Conservation (phyloP, 2,329 filamentous ascomycete genomes). For the Massarina eburnea region DNA sequence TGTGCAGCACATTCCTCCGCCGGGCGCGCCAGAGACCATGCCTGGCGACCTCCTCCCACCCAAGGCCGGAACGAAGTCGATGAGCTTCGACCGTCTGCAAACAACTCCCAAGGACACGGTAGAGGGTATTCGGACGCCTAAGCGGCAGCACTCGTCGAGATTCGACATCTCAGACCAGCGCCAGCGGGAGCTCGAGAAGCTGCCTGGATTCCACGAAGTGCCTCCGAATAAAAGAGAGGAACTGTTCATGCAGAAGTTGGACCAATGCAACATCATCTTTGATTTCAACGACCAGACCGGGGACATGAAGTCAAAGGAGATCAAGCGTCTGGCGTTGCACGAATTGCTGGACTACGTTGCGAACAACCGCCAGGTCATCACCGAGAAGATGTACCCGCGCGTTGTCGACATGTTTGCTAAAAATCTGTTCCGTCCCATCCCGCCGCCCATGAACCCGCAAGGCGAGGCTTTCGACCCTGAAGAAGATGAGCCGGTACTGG, state of each 20-base stretch:
- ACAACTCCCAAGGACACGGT: slow-evolving; percentile 95
- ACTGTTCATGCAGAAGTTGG: slow-evolving; percentile 99
- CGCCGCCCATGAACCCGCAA: slow-evolving; percentile 95
- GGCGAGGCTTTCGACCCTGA: slow-evolving; percentile 98
- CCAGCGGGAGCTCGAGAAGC: slow-evolving; percentile 88
- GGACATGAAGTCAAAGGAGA: slow-evolving; percentile 99
- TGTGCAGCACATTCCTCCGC: slow-evolving; percentile 80
- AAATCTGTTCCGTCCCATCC: slow-evolving; percentile 96
- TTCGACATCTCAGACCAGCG: slow-evolving; percentile 96
- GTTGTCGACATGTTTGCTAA: slow-evolving; percentile 99
- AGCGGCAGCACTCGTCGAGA: slow-evolving; percentile 93
- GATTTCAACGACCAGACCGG: slow-evolving; percentile 98
- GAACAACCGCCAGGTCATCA: slow-evolving; percentile 97
- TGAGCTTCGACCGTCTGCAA: slow-evolving; percentile 85
- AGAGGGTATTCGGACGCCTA: slow-evolving; percentile 91
- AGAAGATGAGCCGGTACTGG: slow-evolving; percentile 95
- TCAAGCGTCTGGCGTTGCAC: slow-evolving; percentile 93
- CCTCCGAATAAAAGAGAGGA: slow-evolving; percentile 92
- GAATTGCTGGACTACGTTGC: slow-evolving; percentile 97
- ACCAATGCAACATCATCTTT: slow-evolving; percentile 99
- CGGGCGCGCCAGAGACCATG: slow-evolving; percentile 95
- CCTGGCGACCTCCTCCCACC: slow-evolving; percentile 94
- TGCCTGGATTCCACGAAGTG: slow-evolving; percentile 97
- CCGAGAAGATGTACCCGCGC: slow-evolving; percentile 96
- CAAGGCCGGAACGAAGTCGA: slow-evolving; percentile 85